A percentile compares a stretch with the other conserved stretches of the same genome.
These are phyloP conservation scores for Raffaelea albimanens DNA, from an alignment of 2,329 filamentous ascomycete genomes.

Conservation along the genomic window DNA sequence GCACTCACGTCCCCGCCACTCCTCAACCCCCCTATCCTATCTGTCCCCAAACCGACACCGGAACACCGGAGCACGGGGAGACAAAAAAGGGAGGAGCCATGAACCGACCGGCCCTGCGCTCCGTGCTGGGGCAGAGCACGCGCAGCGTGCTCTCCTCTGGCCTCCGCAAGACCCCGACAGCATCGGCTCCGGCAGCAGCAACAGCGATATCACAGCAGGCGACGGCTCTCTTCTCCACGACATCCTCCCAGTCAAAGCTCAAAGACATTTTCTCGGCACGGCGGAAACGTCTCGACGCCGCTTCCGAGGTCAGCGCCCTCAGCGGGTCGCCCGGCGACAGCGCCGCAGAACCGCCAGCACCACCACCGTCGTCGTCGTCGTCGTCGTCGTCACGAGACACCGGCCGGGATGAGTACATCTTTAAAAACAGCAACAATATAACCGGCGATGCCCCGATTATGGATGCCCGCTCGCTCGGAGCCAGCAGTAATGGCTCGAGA, in stretches of 20 bases:
- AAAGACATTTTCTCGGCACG: slow-evolving; percentile 5
- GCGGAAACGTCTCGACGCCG: slow-evolving; percentile 14
- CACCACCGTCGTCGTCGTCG: too few relatives aligned
- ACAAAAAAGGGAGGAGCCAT: slow-evolving; percentile 4
- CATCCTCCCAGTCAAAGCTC: slow-evolving; percentile 8
- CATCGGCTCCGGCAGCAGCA: too few relatives aligned
- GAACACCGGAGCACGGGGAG: background rate
- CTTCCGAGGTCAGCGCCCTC: slow-evolving; percentile 16
- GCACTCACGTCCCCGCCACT: background rate
- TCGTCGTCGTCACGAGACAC: too few relatives aligned
- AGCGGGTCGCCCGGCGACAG: background rate
- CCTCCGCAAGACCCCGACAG: too few relatives aligned
- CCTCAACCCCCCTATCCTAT: too few relatives aligned
- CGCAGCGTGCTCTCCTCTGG: background rate
- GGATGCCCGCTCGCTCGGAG: slow-evolving; percentile 7
- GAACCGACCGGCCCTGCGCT: slow-evolving; percentile 12
- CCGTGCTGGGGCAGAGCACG: slow-evolving; percentile 7
- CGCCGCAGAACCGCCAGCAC: background rate
- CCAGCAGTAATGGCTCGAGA: too few relatives aligned
- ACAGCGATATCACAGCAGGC: too few relatives aligned
- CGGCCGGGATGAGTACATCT: background rate
- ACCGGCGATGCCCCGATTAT: background rate
- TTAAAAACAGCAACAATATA: too few relatives aligned
- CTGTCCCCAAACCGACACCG: too few relatives aligned
- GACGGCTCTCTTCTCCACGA: slow-evolving; percentile 10